These are phyloP conservation scores for Metschnikowia lachancei DNA, from an alignment of 805 yeast genomes.

Conservation along the genomic window DNA sequence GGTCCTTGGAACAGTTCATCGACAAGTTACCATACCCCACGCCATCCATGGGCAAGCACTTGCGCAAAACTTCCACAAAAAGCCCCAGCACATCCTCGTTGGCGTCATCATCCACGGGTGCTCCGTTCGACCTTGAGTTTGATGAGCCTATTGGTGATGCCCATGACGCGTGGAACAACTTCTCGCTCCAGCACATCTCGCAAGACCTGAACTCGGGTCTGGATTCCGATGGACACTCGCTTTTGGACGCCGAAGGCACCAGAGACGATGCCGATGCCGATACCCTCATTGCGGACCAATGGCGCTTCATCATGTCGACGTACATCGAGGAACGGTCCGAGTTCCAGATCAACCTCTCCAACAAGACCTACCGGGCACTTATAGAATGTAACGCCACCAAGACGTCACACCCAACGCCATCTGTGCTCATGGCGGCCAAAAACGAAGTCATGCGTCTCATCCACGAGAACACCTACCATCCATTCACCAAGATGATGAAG, in stretches of 20 bases:
- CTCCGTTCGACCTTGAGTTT: conserved; percentile 24
- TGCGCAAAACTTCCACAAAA: conserved; percentile 6
- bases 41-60: conserved; percentile 7
- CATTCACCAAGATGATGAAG: conserved; percentile 10
- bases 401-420: conserved; percentile 28
- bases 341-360: conserved; percentile 49
- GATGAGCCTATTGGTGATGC: conserved; percentile 22
- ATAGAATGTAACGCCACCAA: conserved; percentile 14
- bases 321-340: conserved; percentile 44
- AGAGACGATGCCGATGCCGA: not conserved
- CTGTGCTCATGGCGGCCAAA: conserved; percentile 28
- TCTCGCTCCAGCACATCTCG: conserved; percentile 13
- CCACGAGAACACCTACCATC: conserved; percentile 34
- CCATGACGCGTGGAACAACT: conserved; percentile 21
- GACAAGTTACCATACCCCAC: conserved; percentile 17
- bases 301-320: conserved; percentile 37
- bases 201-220: conserved; percentile 15
- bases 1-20: conserved; percentile 15
- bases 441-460: conserved; percentile 32
- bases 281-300: conserved; percentile 24
- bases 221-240: not conserved
- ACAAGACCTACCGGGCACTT: conserved; percentile 32
- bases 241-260: not conserved
- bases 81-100: conserved; percentile 10
- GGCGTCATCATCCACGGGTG: conserved; percentile 6